Base-by-base conservation (phyloP, 306 rosid species). In the Cotoneaster glaucophyllus region DNA sequence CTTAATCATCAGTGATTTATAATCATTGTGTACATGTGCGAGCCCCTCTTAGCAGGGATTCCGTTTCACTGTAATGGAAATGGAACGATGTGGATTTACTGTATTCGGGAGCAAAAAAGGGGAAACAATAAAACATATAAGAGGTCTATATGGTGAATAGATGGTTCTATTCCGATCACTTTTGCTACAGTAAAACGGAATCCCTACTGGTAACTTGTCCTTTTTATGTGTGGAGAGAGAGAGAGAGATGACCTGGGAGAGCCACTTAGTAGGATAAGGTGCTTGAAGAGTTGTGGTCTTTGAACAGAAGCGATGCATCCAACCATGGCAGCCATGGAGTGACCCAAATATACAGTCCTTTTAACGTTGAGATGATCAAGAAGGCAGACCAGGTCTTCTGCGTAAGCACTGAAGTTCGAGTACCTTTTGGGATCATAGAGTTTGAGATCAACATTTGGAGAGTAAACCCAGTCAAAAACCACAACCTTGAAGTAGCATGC, bases 241-340 rank as follows among this genome's bases (percentile, higher is more conserved):
- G 31, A 58, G 31, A 58, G 64, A 24, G 64, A 25, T n/a, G n/a
- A n/a, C n/a, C n/a, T n/a, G n/a, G n/a, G 34, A 39, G 90, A 88
- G 62, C 86, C 89, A 77, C 75, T 68, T 0, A 77, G 53, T 11
- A 82, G 69, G 61, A 86, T 29, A 24, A 86, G 84, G 74, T 79
- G 90, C n/a, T 82, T 39, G 78, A 86, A 86, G 79, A 88, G 89
- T 41, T 83, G 52, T 48, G 90, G 87, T 71, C 69, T 84, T 67
- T 79, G 77, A 4, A 77, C 79, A 44, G 90, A 78, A 64, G 89
- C 89, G 3, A 88, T 21, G 74, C 86, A 83, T 65, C 89, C 90
- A 72, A 88, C 70, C 89, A 86, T 80, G 70, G 85, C 89, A 9
- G 90, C 77, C 90, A 88, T 88, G 61, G 90, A 88, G 70, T 88